Conservation (phyloP, 1,284 basidiomycete genomes). For the Microbotryum silenes-acaulis region DNA sequence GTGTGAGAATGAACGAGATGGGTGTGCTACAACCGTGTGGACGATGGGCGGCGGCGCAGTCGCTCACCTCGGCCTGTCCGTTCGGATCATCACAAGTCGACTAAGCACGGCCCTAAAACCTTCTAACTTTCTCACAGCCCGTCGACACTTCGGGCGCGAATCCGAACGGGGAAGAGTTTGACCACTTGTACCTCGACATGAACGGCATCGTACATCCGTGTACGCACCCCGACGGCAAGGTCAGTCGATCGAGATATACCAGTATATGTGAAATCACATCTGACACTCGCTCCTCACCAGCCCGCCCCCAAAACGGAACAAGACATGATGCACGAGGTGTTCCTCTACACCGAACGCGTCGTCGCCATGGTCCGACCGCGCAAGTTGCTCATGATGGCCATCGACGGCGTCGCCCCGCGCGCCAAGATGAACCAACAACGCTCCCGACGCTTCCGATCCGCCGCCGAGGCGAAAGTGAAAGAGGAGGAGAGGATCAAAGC, state of each 20-base stretch:
- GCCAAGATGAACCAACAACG: slow-evolving; percentile 99
- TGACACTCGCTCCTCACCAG: slow-evolving; percentile 40
- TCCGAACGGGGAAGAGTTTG: slow-evolving; percentile 94
- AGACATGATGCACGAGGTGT: slow-evolving; percentile 98
- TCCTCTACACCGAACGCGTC: slow-evolving; percentile 92
- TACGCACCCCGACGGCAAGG: slow-evolving; percentile 95
- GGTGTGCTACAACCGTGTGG: not conserved
- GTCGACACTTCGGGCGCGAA: slow-evolving; percentile 76
- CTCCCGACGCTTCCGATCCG: slow-evolving; percentile 85
- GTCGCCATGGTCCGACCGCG: slow-evolving; percentile 95
- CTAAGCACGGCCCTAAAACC: no score
- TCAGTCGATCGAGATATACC: slow-evolving; percentile 39
- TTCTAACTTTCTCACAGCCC: slow-evolving; percentile 47
- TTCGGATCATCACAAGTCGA: no score
- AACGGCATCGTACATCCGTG: slow-evolving; percentile 95
- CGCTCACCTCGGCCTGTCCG: not conserved
- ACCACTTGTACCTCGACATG: slow-evolving; percentile 92
- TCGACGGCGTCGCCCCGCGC: slow-evolving; percentile 94
- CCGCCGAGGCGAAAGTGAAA: slow-evolving; percentile 91
- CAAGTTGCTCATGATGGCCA: slow-evolving; percentile 95
- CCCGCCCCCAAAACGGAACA: slow-evolving; percentile 94
- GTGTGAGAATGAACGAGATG: slow-evolving; percentile 5
- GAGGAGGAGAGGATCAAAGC: slow-evolving; percentile 75
- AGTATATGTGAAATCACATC: no score
- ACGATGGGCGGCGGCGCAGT: not conserved